Base-by-base conservation (phyloP, 2,329 filamentous ascomycete genomes). In the Neonectria magnoliae region DNA sequence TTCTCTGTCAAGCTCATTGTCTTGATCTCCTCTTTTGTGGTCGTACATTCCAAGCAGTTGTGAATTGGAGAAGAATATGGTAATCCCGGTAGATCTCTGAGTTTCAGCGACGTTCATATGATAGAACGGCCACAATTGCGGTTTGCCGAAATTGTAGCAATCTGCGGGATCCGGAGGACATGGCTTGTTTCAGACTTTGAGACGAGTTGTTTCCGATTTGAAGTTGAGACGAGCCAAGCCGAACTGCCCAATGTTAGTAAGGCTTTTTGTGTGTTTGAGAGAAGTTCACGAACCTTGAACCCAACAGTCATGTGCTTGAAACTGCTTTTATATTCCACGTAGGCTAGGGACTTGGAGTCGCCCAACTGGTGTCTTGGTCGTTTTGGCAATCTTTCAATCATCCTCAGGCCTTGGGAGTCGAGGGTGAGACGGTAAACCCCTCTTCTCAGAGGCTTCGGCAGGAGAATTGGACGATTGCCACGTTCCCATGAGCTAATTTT, bases 381-480 rank as follows among this genome's bases (percentile, higher is more conserved):
- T 5, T 38, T 11, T 1, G 33, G 5, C 5, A 65, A 3, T 41
- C 58, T 42, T 18, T 65, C 58, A n/a, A 65, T 51, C 27, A 41
- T 27, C 9, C 52, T 51, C 5, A 62, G 42, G 3, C 63, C 63
- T 18, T 44, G 50, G 13, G 2, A 58, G 38, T 65, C 63, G 3
- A 65, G 51, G 1, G 42, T 42, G 20, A 65, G 20, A 7, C 48
- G 54, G 3, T 59, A 25, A 14, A 60, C 20, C 7, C 44, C 44
- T 47, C 44, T 47, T 16, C 22, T 41, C 4, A 41, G 13, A 16
- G 13, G 20, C 13, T 3, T 25, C 1, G 44, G 2, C 20, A 27
- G 9, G 14, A 47, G 20, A 27, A 13, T 47, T 14, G 20, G 44
- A 10, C 8, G 44, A 4, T 5, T 2, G 4, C 44, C 44, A 9